Evolutionary conservation across 345 rosid species (phyloP), one percentile per base, ranked within the genome.

Genomic region (Dipteronia sinensis): DNA sequence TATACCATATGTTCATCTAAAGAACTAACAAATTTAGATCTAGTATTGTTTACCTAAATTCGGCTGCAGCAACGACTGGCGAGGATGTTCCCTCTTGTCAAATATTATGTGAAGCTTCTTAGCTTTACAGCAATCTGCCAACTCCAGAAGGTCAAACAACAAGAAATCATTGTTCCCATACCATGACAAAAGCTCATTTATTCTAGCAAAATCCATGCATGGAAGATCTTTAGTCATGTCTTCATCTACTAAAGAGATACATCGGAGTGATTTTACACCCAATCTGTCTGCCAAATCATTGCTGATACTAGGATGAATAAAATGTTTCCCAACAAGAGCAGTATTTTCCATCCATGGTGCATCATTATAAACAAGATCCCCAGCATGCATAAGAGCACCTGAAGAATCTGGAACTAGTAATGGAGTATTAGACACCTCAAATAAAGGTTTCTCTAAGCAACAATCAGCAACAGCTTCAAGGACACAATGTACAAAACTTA

Each of bases 271-370:
- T 76, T 93, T 93, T 78, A 95, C 88, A 56, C 98, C 98, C 85
- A 95, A 85, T 79, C 81, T 90, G 72, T 82, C 85, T 49, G 98
- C 98, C 89, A 95, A 83, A 76, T 93, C 98, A 87, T 88, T 89
- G 89, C 84, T 87, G 80, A 95, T 87, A 84, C 90, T 83, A 51
- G 92, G 89, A 87, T 95, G 98, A 67, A 95, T 85, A 88, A 95
- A 90, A 78, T 83, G 87, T 77, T 91, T 95, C 82, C 87, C 97
- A 75, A 79, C 69, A 68, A 91, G 83, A 42, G 86, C 79, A 85
- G 77, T 82, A 73, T 79, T 85, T 83, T 95, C 98, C 70, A 95
- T 94, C 98, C 98, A 95, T n/a, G 98, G 98, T 74, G 98, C 98
- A 83, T 95, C 98, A 82, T 95, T 93, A 84, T 89, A 91, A 19